Percentiles rank a stretch among this genome's conserved stretches.
Conservation (phyloP, 495 filamentous ascomycete species). For the Poronia punctata region DNA sequence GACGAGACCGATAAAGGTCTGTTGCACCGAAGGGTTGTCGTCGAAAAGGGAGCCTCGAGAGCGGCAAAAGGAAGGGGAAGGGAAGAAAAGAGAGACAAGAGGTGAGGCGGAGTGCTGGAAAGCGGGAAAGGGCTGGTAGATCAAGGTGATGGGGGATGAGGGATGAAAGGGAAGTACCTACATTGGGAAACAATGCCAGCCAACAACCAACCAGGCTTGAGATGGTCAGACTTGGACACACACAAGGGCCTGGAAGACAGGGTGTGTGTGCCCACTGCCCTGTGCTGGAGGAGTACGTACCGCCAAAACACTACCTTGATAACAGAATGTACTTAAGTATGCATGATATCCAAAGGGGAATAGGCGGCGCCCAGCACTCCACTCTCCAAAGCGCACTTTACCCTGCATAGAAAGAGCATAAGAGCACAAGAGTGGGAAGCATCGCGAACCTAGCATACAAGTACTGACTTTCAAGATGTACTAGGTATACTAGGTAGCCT, state of each 20-base stretch:
- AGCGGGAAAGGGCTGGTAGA: slow-evolving; percentile 6
- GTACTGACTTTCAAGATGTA: no score
- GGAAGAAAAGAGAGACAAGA: slow-evolving; percentile 9
- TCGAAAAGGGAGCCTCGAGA: slow-evolving; percentile 10
- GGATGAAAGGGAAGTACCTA: slow-evolving; percentile 6
- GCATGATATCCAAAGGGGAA: no score
- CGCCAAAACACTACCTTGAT: no score
- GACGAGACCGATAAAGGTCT: slow-evolving; percentile 12
- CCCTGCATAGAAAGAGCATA: slow-evolving; percentile 6
- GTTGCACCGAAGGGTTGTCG: slow-evolving; percentile 10
- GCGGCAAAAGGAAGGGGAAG: slow-evolving; percentile 10
- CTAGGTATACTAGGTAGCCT: no score
- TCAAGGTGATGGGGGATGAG: slow-evolving; percentile 10
- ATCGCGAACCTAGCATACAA: neutral
- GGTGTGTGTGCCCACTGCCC: neutral
- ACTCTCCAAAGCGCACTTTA: slow-evolving; percentile 5
- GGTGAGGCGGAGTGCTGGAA: slow-evolving; percentile 8
- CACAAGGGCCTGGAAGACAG: neutral
- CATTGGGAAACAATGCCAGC: slow-evolving; percentile 8
- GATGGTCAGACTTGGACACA: neutral
- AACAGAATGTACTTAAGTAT: no score
- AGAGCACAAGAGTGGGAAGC: neutral
- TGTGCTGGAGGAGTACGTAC: neutral
- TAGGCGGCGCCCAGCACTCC: neutral
- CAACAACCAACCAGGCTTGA: slow-evolving; percentile 1